phyloP scores from a whole-genome alignment of 768 basidiomycete species.

The Epithele typhae region DNA sequence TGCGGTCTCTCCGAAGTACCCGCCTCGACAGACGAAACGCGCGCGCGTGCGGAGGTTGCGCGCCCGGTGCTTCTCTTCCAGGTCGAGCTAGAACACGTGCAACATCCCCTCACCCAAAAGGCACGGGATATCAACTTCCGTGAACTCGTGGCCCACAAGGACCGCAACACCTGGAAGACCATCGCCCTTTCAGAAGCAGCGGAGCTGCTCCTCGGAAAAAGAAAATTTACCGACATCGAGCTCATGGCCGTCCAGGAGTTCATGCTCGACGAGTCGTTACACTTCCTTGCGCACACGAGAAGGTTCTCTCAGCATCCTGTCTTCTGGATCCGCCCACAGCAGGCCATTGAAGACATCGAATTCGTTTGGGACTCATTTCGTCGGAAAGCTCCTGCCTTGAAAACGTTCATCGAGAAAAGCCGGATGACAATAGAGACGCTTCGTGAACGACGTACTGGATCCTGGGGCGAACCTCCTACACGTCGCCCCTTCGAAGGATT shows the following conservation, averaged over 20 bases:
- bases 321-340: slow-evolving; percentile 61
- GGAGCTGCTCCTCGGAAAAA: slow-evolving; percentile 25
- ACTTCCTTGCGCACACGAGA: slow-evolving; percentile 48
- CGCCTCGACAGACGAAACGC: slow-evolving; percentile 29
- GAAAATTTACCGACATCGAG: slow-evolving; percentile 32
- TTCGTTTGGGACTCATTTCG: slow-evolving; percentile 47
- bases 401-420: slow-evolving; percentile 50
- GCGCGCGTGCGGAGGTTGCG: slow-evolving; percentile 63
- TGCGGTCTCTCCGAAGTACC: slow-evolving; percentile 39
- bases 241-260: slow-evolving; percentile 54
- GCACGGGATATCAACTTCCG: slow-evolving; percentile 31
- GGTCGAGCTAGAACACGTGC: slow-evolving; percentile 37
- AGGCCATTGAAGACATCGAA: slow-evolving; percentile 49
- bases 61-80: slow-evolving; percentile 53
- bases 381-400: slow-evolving; percentile 34
- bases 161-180: slow-evolving; percentile 49
- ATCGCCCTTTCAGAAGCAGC: slow-evolving; percentile 53
- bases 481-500: slow-evolving; percentile 25
- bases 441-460: slow-evolving; percentile 24
- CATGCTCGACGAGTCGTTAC: slow-evolving; percentile 48
- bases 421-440: slow-evolving; percentile 34
- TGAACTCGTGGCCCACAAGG: slow-evolving; percentile 36
- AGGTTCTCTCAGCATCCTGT: slow-evolving; percentile 43
- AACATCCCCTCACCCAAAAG: slow-evolving; percentile 30
- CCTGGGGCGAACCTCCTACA: slow-evolving; percentile 29